These are phyloP conservation scores for Heterococcus sp. DNA, from an alignment of 108 stramenopile genomes.

Conservation along the genomic window DNA sequence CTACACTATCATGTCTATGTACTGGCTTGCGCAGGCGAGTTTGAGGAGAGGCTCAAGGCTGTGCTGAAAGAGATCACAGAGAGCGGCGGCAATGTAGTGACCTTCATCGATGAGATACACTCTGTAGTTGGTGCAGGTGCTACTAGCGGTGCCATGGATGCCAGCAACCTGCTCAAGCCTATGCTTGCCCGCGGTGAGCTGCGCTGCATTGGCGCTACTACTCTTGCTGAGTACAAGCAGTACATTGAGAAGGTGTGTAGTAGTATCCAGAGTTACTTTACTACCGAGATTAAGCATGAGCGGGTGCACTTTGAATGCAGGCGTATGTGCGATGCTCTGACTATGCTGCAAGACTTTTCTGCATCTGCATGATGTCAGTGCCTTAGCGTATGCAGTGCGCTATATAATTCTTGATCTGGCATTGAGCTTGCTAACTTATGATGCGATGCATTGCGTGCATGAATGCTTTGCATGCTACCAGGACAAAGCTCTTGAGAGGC, in stretches of 20 bases:
- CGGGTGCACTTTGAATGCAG: no score
- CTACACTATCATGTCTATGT: no score
- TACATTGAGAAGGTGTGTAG: not conserved
- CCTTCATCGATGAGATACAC: slow-evolving; percentile 98
- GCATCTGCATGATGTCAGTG: no score
- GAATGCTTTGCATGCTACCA: no score
- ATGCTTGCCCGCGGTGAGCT: slow-evolving; percentile 93
- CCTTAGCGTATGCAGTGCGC: no score
- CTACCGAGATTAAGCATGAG: no score
- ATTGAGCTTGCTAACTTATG: no score
- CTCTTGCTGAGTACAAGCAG: slow-evolving; percentile 83
- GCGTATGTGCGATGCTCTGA: no score
- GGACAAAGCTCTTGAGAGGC: slow-evolving; percentile 90
- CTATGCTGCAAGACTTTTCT: no score
- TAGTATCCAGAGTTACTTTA: no score
- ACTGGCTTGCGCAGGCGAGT: slow-evolving; percentile 82
- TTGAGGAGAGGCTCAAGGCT: slow-evolving; percentile 91
- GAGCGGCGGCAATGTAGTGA: slow-evolving; percentile 78
- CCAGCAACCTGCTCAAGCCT: slow-evolving; percentile 93
- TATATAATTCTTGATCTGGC: no score
- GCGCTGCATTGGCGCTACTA: slow-evolving; percentile 94
- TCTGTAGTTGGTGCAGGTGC: slow-evolving; percentile 91
- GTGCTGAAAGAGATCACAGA: slow-evolving; percentile 89
- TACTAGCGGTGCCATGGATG: slow-evolving; percentile 86
- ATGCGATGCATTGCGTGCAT: no score